A percentile compares a stretch with the other conserved stretches of the same genome.
Conservation (phyloP, 495 filamentous ascomycete genomes). For the Rostrohypoxylon terebratum region DNA sequence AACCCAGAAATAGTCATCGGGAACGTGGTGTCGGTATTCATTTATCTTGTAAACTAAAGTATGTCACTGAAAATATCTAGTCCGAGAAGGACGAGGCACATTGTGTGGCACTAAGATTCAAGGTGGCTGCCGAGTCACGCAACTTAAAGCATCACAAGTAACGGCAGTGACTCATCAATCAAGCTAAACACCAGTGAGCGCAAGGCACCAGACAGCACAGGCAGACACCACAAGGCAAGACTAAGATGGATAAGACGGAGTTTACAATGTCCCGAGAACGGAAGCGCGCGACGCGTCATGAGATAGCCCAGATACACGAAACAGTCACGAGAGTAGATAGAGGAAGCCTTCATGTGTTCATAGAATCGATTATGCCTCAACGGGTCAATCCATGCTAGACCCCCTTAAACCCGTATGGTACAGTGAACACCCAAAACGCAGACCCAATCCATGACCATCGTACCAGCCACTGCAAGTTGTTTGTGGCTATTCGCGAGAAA, state of each 20-base stretch:
- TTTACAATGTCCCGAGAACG: background rate
- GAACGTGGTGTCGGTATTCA: background rate
- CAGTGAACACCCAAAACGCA: slow-evolving; percentile 56
- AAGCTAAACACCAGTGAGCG: background rate
- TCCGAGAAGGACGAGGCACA: background rate
- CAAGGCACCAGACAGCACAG: background rate
- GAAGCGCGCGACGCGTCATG: background rate
- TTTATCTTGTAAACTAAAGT: background rate
- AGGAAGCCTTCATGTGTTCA: slow-evolving; percentile 35
- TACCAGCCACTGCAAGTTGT: slow-evolving; percentile 47
- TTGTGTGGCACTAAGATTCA: background rate
- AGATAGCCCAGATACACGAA: background rate
- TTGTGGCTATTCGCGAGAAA: slow-evolving; percentile 42
- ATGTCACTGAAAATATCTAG: background rate
- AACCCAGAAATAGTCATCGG: background rate
- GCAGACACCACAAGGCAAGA: background rate
- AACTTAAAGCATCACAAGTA: background rate
- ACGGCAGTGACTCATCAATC: background rate
- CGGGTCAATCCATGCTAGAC: slow-evolving; percentile 41
- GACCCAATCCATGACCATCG: slow-evolving; percentile 50
- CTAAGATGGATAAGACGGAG: background rate
- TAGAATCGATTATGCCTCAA: slow-evolving; percentile 48
- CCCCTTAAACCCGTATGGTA: slow-evolving; percentile 51
- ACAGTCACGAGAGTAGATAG: slow-evolving; percentile 18
- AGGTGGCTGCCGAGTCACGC: background rate